Conservation (phyloP, 331 rosid genomes). For the Stylosanthes scabra region DNA sequence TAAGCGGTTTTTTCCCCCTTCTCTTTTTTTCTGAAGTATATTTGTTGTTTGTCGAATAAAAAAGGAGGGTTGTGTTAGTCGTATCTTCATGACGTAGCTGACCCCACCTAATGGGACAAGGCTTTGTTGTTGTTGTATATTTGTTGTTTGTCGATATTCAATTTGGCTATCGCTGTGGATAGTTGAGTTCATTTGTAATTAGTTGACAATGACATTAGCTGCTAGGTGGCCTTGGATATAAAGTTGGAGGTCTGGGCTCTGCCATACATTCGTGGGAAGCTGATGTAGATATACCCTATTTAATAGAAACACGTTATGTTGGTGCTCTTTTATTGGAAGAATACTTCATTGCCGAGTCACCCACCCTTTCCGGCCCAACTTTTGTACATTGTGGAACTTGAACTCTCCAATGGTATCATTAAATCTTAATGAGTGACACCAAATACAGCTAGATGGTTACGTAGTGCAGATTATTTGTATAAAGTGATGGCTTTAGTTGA, state of each 20-base stretch:
- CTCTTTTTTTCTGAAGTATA: not conserved
- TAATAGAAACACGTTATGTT: not conserved
- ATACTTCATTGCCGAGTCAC: not conserved
- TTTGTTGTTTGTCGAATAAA: not conserved
- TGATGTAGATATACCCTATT: slow-evolving; percentile 4
- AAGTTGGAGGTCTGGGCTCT: not conserved
- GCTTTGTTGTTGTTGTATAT: too few relatives aligned
- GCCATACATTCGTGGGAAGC: not conserved
- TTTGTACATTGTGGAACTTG: too few relatives aligned
- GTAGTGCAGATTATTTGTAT: slow-evolving; percentile 18
- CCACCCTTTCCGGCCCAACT: not conserved
- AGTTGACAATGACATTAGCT: slow-evolving; percentile 3
- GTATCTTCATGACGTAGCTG: too few relatives aligned
- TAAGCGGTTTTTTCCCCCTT: not conserved
- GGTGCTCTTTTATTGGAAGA: not conserved
- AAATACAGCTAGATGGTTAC: not conserved
- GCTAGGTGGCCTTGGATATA: not conserved
- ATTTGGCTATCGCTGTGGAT: slow-evolving; percentile 14
- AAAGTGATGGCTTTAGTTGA: slow-evolving; percentile 12
- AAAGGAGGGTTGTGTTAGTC: too few relatives aligned
- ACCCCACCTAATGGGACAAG: too few relatives aligned
- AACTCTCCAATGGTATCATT: not conserved
- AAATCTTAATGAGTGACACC: slow-evolving; percentile 1
- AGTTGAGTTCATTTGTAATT: not conserved
- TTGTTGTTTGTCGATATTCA: slow-evolving; percentile 16